Conservation (phyloP, 306 rosid species). For the Ziziphus jujuba region DNA sequence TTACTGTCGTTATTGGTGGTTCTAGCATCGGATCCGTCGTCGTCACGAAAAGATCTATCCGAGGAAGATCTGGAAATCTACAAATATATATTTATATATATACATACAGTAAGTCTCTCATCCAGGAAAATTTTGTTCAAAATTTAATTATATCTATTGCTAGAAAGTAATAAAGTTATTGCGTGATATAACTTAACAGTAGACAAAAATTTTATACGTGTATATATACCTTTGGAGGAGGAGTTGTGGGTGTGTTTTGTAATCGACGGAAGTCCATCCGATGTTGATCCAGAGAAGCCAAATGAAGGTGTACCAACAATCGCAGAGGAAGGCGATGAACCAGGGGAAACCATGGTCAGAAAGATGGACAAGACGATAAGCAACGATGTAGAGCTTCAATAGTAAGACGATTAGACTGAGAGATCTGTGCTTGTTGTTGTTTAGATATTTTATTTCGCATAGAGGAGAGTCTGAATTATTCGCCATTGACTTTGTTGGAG, state of each 20-base stretch:
- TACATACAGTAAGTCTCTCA: too few relatives aligned
- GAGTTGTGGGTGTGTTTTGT: constrained; percentile 36
- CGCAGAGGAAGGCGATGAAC: constrained; percentile 56
- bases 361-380: neutral
- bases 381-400: neutral
- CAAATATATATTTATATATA: too few relatives aligned
- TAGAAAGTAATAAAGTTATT: too few relatives aligned
- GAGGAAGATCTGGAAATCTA: constrained; percentile 49
- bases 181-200: too few relatives aligned
- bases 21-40: constrained; percentile 66
- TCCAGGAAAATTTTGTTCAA: too few relatives aligned
- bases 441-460: too few relatives aligned
- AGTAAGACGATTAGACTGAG: too few relatives aligned
- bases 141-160: too few relatives aligned
- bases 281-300: constrained; percentile 36
- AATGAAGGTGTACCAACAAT: constrained; percentile 50
- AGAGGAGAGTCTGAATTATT: too few relatives aligned
- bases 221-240: constrained; percentile 40
- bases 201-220: too few relatives aligned
- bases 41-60: constrained; percentile 71
- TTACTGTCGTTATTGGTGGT: constrained; percentile 64
- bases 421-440: too few relatives aligned
- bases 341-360: constrained; percentile 16
- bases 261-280: constrained; percentile 50
- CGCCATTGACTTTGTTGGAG: too few relatives aligned